phyloP scores from a whole-genome alignment of 805 yeast species.

The Pichia cabralensis region DNA sequence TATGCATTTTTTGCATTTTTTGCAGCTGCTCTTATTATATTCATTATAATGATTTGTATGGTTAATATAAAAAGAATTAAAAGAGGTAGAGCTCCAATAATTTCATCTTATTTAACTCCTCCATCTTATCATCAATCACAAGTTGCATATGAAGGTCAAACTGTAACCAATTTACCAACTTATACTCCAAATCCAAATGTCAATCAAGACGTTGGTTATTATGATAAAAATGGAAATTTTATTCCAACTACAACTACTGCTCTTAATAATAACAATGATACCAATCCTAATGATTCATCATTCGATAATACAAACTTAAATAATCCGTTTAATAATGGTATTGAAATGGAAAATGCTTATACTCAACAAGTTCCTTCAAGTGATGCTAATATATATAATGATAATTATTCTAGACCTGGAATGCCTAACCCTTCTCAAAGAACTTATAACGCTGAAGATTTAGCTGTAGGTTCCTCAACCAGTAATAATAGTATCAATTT shows the following conservation, averaged over 20 bases:
- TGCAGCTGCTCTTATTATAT: slow-evolving; percentile 35
- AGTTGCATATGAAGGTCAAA: slow-evolving; percentile 30
- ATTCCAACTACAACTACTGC: slow-evolving; percentile 16
- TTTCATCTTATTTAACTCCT: slow-evolving; percentile 48
- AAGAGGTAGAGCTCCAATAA: slow-evolving; percentile 51
- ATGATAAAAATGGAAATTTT: slow-evolving; percentile 52
- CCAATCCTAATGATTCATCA: neutral
- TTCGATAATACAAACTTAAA: neutral
- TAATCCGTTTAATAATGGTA: too few relatives aligned
- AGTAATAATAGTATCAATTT: neutral
- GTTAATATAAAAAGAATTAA: slow-evolving; percentile 44
- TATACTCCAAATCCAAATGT: slow-evolving; percentile 60
- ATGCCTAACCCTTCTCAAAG: slow-evolving; percentile 1
- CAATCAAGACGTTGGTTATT: slow-evolving; percentile 63
- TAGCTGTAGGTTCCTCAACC: slow-evolving; percentile 1
- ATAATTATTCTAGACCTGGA: too few relatives aligned
- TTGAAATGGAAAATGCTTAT: neutral
- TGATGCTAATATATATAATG: too few relatives aligned
- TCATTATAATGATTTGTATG: slow-evolving; percentile 41
- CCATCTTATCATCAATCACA: slow-evolving; percentile 67
- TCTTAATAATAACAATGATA: neutral
- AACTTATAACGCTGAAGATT: neutral
- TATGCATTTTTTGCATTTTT: slow-evolving; percentile 63
- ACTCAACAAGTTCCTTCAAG: neutral
- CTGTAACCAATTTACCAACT: slow-evolving; percentile 40